Percentiles rank a stretch among this genome's conserved stretches.
phyloP scores from a whole-genome alignment of 108 stramenopile species.

The Pseudonitzschia delicatissima region DNA sequence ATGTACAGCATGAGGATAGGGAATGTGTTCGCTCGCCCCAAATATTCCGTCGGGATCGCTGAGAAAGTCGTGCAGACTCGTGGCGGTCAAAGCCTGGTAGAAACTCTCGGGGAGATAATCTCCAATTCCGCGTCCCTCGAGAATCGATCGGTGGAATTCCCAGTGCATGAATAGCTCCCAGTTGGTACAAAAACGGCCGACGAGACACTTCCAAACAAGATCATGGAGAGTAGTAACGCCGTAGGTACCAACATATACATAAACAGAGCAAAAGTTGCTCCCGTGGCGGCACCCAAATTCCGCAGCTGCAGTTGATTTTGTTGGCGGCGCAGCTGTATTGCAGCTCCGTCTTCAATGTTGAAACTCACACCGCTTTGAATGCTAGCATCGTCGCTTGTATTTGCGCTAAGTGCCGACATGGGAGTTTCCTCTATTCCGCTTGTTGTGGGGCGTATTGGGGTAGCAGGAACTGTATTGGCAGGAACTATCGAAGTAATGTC shows the following conservation, averaged over 20 bases:
- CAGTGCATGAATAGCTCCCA: neutral
- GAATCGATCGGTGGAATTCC: constrained; percentile 13
- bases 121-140: constrained; percentile 31
- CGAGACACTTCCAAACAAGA: constrained; percentile 7
- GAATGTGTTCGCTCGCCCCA: constrained; percentile 41
- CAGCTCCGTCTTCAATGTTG: neutral
- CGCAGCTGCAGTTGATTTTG: constrained; percentile 14
- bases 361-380: neutral
- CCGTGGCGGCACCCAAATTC: constrained; percentile 22
- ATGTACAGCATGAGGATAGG: constrained; percentile 65
- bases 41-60: constrained; percentile 29
- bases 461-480: neutral
- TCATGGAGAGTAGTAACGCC: constrained; percentile 12
- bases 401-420: neutral
- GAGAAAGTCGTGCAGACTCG: constrained; percentile 67
- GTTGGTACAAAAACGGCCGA: constrained; percentile 4
- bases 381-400: neutral
- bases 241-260: constrained; percentile 19
- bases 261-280: constrained; percentile 8
- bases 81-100: constrained; percentile 42
- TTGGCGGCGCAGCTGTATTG: neutral
- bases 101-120: constrained; percentile 43
- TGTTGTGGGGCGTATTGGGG: neutral
- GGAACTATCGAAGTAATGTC: neutral
- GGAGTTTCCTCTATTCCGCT: neutral